Conservation (phyloP, 352 stramenopile species). For the Detonula confervacea region DNA sequence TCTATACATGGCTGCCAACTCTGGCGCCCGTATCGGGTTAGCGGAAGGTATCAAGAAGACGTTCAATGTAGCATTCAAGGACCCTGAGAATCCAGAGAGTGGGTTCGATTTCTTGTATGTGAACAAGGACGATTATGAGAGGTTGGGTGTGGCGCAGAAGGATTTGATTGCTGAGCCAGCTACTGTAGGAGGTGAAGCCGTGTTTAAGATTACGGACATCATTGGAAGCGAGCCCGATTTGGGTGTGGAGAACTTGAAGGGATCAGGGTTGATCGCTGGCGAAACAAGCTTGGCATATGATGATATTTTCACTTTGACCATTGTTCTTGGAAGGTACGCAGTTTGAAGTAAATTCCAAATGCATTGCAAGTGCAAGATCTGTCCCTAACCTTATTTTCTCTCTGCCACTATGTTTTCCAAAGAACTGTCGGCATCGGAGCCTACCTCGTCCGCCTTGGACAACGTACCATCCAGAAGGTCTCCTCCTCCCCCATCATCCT, state of each 20-base stretch:
- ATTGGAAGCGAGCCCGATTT: slow-evolving; percentile 97
- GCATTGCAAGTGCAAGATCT: too few relatives aligned
- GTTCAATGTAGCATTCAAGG: slow-evolving; percentile 98
- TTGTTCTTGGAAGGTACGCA: slow-evolving; percentile 94
- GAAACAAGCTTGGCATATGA: slow-evolving; percentile 98
- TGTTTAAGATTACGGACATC: slow-evolving; percentile 97
- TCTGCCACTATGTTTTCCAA: neutral
- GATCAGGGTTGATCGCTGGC: slow-evolving; percentile 98
- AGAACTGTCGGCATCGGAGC: slow-evolving; percentile 98
- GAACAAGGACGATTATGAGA: slow-evolving; percentile 91
- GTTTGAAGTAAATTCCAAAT: neutral
- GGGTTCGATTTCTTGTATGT: slow-evolving; percentile 99
- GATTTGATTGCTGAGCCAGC: slow-evolving; percentile 70
- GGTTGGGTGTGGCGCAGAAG: slow-evolving; percentile 82
- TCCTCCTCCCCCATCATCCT: slow-evolving; percentile 98
- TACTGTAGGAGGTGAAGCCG: slow-evolving; percentile 86
- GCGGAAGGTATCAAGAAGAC: slow-evolving; percentile 96
- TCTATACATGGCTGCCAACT: slow-evolving; percentile 99
- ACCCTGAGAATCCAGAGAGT: slow-evolving; percentile 94
- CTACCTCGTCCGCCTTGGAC: slow-evolving; percentile 98
- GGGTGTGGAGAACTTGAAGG: slow-evolving; percentile 99
- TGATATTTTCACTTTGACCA: slow-evolving; percentile 99
- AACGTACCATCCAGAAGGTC: slow-evolving; percentile 99
- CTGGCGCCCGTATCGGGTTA: slow-evolving; percentile 97
- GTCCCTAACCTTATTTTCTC: neutral